Evolutionary conservation across 139 green algal species (phyloP), one percentile per base, ranked within the genome.

Genomic region (Chlamydomonas asymmetrica): DNA sequence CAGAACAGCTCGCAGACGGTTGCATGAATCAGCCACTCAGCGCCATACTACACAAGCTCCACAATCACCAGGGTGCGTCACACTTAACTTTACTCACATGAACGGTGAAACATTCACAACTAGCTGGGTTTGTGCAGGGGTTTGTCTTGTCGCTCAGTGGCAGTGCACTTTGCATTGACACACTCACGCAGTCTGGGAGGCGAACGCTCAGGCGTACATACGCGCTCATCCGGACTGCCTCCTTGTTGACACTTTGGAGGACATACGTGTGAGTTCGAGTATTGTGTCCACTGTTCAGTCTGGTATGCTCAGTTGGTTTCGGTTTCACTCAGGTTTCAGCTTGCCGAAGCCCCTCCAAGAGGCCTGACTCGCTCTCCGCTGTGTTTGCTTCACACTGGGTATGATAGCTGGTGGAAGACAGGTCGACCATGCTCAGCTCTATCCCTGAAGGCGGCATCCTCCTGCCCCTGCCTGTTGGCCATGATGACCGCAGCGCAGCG

Each of bases 21-120:
- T 5, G n/a, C 16, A 6, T 6, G 35, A 9, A n/a, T 4, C 54
- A 37, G 35, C 1, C 70, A 9, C 60, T 76, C 4, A 40, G 48
- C 39, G 20, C 67, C 1, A 48, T 76, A 2, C 29, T 76, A 0
- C 70, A 76, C 29, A 76, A 76, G 70, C 70, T 76, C 25, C 70
- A 76, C 32, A 22, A 1, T 1, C 40, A 76, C 16, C 2, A 31
- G 29, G 70, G 70, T 76, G 37, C 23, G 61, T 27, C 57, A n/a
- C 6, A 61, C 60, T 22, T 4, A 34, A 34, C 32, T 25, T 7
- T 23, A 13, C 25, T 23, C 62, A 37, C n/a, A n/a, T n/a, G n/a
- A n/a, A n/a, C n/a, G n/a, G n/a, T n/a, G n/a, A n/a, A n/a, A n/a
- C n/a, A n/a, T n/a, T n/a, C n/a, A n/a, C n/a, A n/a, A n/a, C n/a